phyloP scores from a whole-genome alignment of 345 rosid species.

The Corchorus capsularis region DNA sequence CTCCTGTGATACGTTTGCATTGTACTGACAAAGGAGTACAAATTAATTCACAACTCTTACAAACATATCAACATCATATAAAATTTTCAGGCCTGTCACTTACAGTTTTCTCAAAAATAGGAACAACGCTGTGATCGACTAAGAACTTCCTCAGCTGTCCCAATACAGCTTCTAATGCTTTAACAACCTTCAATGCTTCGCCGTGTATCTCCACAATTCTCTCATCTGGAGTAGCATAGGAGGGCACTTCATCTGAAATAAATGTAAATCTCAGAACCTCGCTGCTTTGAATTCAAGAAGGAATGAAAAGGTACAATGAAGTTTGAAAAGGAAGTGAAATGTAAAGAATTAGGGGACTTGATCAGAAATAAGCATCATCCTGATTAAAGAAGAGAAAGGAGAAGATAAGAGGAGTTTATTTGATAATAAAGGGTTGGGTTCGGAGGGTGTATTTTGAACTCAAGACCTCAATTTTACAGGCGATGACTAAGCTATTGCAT shows the following conservation, averaged over 20 bases:
- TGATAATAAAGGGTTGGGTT: not conserved
- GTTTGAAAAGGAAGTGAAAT: not conserved
- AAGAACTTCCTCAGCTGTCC: conserved; percentile 43
- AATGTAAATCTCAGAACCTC: not conserved
- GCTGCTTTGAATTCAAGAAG: not conserved
- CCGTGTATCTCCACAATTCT: conserved; percentile 41
- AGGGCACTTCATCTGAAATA: conserved; percentile 35
- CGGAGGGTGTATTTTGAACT: not conserved
- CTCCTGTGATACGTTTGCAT: conserved; percentile 35
- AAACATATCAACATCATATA: not conserved
- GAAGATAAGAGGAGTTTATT: not conserved
- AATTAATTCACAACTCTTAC: not conserved
- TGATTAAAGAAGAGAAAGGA: not conserved
- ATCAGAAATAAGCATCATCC: conserved; percentile 2
- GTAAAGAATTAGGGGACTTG: not conserved
- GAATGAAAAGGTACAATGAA: not conserved
- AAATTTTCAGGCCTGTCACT: conserved; percentile 15
- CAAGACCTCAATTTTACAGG: not conserved
- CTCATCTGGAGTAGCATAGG: conserved; percentile 41
- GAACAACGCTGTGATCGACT: conserved; percentile 40
- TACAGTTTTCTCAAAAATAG: conserved; percentile 46
- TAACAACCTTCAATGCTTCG: conserved; percentile 33
- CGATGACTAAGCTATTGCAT: not conserved
- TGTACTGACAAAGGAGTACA: conserved; percentile 26
- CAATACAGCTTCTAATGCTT: conserved; percentile 36